Base-by-base conservation (phyloP, 1,284 basidiomycete genomes). In the Coniferiporia weirii region DNA sequence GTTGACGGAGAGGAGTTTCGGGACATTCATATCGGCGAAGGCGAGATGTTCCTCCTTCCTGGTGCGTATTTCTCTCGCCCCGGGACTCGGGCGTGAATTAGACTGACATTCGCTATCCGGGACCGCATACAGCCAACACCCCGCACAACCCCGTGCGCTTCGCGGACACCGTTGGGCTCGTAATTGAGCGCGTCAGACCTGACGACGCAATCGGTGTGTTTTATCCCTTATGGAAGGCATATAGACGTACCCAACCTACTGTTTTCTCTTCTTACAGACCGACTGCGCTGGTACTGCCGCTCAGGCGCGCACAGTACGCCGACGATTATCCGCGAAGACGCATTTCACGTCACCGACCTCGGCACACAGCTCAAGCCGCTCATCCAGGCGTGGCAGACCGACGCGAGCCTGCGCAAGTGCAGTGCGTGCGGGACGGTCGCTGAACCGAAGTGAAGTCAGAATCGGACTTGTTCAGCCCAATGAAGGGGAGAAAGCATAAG, bases 91-190 rank as follows among this genome's bases (percentile, higher is more conserved):
- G 38, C 8, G 15, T 40, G 12, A 3, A 40, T 40, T 4, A 2
- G 8, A 40, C 9, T 40, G 15, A 40, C 15, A 40, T 3, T 40
- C 38, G 15, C 9, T 40, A 9, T 3, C 8, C 8, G 9, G 38
- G 15, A 40, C 9, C 15, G 38, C 38, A 40, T 40, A 40, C 64
- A 95, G 93, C 88, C 1, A 95, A 98, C 71, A 96, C 91, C 0
- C 95, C 95, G 0, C 96, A 98, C 75, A 96, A 95, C 66, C 96
- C 96, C 7, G 88, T 95, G 27, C 84, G 96, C 9, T 95, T 90
- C 64, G 86, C 87, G 1, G 78, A 98, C 72, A 98, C 96, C 0
- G 87, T 98, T 54, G 95, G 96, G 1, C 78, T 98, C n/a, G 96
- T 98, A 5, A 79, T 98, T 52, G 96, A 99, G 73, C 83, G 93